A percentile compares a stretch with the other conserved stretches of the same genome.
These are phyloP conservation scores for Ascochyta koolunga DNA, from an alignment of 2,329 filamentous ascomycete genomes.

Conservation along the genomic window DNA sequence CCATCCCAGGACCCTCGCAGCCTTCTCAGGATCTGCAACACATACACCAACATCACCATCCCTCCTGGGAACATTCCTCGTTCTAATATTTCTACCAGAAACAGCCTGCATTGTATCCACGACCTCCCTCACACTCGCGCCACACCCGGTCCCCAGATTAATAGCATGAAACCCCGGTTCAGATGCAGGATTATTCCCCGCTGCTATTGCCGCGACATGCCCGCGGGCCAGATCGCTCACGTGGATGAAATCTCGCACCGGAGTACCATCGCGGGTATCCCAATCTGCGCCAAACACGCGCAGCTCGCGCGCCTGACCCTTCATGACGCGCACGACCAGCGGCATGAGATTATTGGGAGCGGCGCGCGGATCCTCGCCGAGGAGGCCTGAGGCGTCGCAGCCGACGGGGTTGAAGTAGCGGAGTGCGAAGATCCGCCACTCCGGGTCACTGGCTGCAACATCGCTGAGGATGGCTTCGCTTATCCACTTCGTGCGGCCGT, in stretches of 20 bases:
- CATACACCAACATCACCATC: slow-evolving; percentile 2
- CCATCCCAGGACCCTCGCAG: background rate
- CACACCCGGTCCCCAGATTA: background rate
- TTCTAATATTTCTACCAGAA: background rate
- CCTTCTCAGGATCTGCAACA: slow-evolving; percentile 1
- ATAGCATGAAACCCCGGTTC: background rate
- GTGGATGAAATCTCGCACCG: slow-evolving; percentile 71
- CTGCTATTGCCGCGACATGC: slow-evolving; percentile 62
- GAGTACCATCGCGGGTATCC: slow-evolving; percentile 69
- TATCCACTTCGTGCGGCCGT: slow-evolving; percentile 68
- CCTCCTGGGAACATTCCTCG: background rate
- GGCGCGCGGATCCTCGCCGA: slow-evolving; percentile 68
- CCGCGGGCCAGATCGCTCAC: slow-evolving; percentile 69
- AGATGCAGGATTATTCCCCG: background rate
- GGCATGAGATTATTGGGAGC: slow-evolving; percentile 69
- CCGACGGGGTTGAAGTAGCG: slow-evolving; percentile 68
- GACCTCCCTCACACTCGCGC: background rate
- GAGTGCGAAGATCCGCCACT: slow-evolving; percentile 64
- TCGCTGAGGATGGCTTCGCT: slow-evolving; percentile 68
- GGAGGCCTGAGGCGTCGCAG: slow-evolving; percentile 66
- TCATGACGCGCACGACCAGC: slow-evolving; percentile 67
- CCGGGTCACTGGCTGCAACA: slow-evolving; percentile 61
- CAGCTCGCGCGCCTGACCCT: slow-evolving; percentile 59
- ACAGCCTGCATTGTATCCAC: background rate
- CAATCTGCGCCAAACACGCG: slow-evolving; percentile 70